Evolutionary conservation across 768 basidiomycete species (phyloP), one percentile per base, ranked within the genome.

Genomic region (Pseudohyphozyma bogoriensis): DNA sequence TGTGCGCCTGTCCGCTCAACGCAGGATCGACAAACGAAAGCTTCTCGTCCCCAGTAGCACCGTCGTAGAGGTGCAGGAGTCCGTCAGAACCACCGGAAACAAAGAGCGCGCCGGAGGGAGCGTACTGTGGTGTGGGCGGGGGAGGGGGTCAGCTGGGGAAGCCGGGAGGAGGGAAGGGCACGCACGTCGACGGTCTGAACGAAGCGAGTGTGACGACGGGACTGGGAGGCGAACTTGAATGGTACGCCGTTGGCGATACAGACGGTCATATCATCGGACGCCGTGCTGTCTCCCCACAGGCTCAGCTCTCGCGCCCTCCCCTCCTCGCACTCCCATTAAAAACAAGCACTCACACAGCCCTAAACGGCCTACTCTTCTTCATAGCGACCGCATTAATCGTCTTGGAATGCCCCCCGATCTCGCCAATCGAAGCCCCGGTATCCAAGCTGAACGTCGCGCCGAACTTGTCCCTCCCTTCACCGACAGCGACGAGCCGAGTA

Each of bases 61-160:
- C 93, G 59, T 93, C 88, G 71, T 92, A 95, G 15, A 96, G 70
- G 77, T 93, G 86, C n/a, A 75, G 63, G 84, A 74, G 93, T n/a
- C 79, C 81, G 72, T 97, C 93, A 6, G 87, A 85, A n/a, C 90
- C 93, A 31, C 87, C 89, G 58, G 89, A 91, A n/a, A 82, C 85
- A 70, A 95, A 92, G 45, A 83, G 76, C 42, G 85, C 82, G 3
- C 93, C 93, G 12, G 84, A 83, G 95, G 33, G 83, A 0, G 89
- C 78, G 71, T 84, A 96, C 50, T 35, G 33, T 24, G 11, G 15
- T 4, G 49, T 13, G 29, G 18, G 18, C 6, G 22, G 10, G 13
- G 28, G 15, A 11, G 8, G 33, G 35, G 28, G 22, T 28, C 15
- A 35, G 33, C 8, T 9, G 13, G 22, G 20, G 33, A 51, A 16